A percentile compares a stretch with the other conserved stretches of the same genome.
Evolutionary conservation across 2,329 filamentous ascomycete genomes (phyloP).

Genomic region (Hypoxylon sp.): DNA sequence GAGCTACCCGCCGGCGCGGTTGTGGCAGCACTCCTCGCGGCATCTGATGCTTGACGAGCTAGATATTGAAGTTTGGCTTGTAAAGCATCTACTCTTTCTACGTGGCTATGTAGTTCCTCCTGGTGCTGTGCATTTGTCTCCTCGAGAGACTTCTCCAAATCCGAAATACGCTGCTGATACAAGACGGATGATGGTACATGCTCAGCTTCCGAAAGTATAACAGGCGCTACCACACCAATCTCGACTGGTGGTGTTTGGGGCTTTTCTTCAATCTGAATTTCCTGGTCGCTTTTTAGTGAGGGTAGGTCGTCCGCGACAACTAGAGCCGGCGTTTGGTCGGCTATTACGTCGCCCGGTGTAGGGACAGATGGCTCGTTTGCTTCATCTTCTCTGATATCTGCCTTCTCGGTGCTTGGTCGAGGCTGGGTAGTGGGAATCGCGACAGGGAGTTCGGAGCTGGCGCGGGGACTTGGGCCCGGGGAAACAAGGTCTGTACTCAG

Average conservation of each 20-base stretch:
- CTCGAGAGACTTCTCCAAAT: conserved; percentile 49
- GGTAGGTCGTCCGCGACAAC: conserved; percentile 8
- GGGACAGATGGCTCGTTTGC: neutral
- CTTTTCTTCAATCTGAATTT: conserved; percentile 5
- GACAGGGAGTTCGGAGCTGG: conserved; percentile 51
- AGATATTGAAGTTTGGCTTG: conserved; percentile 92
- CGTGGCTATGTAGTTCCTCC: conserved; percentile 82
- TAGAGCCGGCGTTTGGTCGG: neutral
- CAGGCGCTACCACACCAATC: neutral
- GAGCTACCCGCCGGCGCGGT: conserved; percentile 68
- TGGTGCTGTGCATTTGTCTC: conserved; percentile 66
- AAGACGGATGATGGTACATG: conserved; percentile 43
- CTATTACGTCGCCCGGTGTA: conserved; percentile 6
- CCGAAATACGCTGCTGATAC: conserved; percentile 51
- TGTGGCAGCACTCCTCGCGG: conserved; percentile 74
- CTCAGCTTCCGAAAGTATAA: conserved; percentile 4
- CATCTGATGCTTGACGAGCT: conserved; percentile 78
- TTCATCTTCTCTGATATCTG: conserved; percentile 35
- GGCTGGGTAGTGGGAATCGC: conserved; percentile 8
- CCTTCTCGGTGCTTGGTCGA: conserved; percentile 28
- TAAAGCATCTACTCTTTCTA: conserved; percentile 90
- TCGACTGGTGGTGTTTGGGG: neutral
- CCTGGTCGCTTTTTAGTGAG: conserved; percentile 16
- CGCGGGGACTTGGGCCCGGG: conserved; percentile 51
- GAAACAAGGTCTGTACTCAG: conserved; percentile 48